Percentiles rank a stretch among this genome's conserved stretches.
These are phyloP conservation scores for Monosporozyma unispora DNA, from an alignment of 805 yeast species.

Conservation along the genomic window DNA sequence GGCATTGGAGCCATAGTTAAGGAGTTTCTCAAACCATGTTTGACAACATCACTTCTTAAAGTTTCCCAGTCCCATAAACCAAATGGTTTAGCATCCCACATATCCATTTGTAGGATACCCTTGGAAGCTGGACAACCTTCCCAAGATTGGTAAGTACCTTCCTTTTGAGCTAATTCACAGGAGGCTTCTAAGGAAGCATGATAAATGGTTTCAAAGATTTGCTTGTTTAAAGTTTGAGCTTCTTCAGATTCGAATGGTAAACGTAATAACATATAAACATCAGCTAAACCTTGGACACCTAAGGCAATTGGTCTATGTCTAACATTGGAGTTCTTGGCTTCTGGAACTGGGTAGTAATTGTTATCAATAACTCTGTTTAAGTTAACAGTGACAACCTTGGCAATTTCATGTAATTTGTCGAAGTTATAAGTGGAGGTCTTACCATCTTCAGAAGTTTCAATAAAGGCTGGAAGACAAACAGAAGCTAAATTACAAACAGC, in stretches of 20 bases:
- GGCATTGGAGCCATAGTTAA: slow-evolving; percentile 93
- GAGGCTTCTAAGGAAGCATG: slow-evolving; percentile 89
- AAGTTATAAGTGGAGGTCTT: slow-evolving; percentile 54
- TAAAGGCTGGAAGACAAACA: slow-evolving; percentile 72
- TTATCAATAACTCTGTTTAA: slow-evolving; percentile 75
- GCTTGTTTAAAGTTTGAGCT: slow-evolving; percentile 66
- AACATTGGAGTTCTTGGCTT: slow-evolving; percentile 63
- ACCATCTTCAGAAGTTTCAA: slow-evolving; percentile 37
- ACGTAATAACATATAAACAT: slow-evolving; percentile 66
- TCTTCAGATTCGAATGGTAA: slow-evolving; percentile 82
- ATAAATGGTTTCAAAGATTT: slow-evolving; percentile 90
- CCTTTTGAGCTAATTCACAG: slow-evolving; percentile 57
- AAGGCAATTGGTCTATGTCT: slow-evolving; percentile 84
- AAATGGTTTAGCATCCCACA: slow-evolving; percentile 76
- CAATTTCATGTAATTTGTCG: slow-evolving; percentile 57
- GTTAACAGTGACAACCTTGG: slow-evolving; percentile 69
- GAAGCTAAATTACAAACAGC: slow-evolving; percentile 95
- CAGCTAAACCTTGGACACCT: slow-evolving; percentile 97
- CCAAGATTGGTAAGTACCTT: slow-evolving; percentile 65
- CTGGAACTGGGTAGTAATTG: slow-evolving; percentile 72
- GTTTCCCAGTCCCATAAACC: slow-evolving; percentile 77
- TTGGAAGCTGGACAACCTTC: slow-evolving; percentile 82
- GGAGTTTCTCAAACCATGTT: slow-evolving; percentile 77
- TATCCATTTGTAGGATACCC: slow-evolving; percentile 75
- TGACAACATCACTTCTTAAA: slow-evolving; percentile 46